Base-by-base conservation (phyloP, 1,284 basidiomycete genomes). In the Leccinum variabile region DNA sequence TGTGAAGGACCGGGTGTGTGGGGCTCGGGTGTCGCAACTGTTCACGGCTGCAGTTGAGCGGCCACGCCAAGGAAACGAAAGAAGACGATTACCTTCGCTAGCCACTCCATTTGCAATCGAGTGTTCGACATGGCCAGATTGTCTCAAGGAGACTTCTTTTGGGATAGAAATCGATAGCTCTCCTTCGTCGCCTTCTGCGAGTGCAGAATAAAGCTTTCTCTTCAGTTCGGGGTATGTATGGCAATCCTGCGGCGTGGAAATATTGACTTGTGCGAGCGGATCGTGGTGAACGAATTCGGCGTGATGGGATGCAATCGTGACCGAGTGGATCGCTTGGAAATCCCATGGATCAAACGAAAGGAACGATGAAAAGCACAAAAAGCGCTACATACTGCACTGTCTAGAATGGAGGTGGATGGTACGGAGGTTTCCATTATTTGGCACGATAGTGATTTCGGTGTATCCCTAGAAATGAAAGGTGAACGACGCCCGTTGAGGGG, bases 171-270 rank as follows among this genome's bases (percentile, higher is more conserved):
- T 94, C 14, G 94, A 94, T 46, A 99, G 77, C 76, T 98, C 97
- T 64, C 97, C 97, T 73, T 97, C 92, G 65, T 95, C 94, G 53
- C 89, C 86, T 69, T 98, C 96, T 62, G 93, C 88, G 52, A 95
- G 82, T 0, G 95, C 92, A 0, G 94, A 88, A 79, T 95, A 99
- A 35, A 97, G 77, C 78, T 90, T 92, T 59, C 97, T 86, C 82
- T 98, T 98, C 65, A 97, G 83, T 74, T 98, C 97, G 7, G 95
- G 93, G 77, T 98, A 95, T 50, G 87, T 84, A 70, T 95, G 93
- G 62, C 93, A 90, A 71, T 98, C 94, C 65, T 88, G 84, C 4
- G 91, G 81, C 63, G 92, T 88, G 30, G 82, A 85, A 62, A 91
- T 82, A 52, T 81, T 82, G 66, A 94, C 82, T 61, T 86, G 88